Conservation (phyloP, 1,139 yeast species). For the Pneumocystis canis region DNA sequence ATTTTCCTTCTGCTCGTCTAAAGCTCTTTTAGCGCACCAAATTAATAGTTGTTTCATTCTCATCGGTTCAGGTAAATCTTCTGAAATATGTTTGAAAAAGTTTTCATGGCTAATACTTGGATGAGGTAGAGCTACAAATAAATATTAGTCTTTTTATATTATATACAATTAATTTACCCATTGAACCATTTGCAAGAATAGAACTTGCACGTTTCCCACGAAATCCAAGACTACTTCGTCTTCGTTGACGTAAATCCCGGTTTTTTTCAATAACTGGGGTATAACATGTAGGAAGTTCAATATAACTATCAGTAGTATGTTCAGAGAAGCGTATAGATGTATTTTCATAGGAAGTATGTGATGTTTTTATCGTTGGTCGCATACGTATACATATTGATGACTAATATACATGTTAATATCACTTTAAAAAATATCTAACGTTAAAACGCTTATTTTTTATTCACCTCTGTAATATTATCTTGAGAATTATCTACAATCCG, state of each 20-base stretch:
- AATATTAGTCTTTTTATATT: background rate
- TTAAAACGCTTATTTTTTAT: too few relatives aligned
- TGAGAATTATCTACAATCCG: background rate
- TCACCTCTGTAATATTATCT: background rate
- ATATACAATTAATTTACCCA: slow-evolving; percentile 9
- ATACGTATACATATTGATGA: too few relatives aligned
- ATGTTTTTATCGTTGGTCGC: background rate
- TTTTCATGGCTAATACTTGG: slow-evolving; percentile 42
- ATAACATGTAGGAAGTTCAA: slow-evolving; percentile 29
- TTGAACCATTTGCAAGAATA: slow-evolving; percentile 51
- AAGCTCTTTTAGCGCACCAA: slow-evolving; percentile 50
- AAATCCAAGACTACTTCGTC: slow-evolving; percentile 23
- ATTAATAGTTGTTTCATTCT: slow-evolving; percentile 53
- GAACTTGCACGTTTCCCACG: slow-evolving; percentile 65
- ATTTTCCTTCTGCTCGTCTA: slow-evolving; percentile 24
- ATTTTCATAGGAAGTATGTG: background rate
- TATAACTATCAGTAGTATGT: slow-evolving; percentile 9
- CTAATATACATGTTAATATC: too few relatives aligned
- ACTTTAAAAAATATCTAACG: too few relatives aligned
- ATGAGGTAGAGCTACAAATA: slow-evolving; percentile 43
- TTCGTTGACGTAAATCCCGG: slow-evolving; percentile 23
- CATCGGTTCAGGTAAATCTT: slow-evolving; percentile 54
- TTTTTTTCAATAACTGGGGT: slow-evolving; percentile 31
- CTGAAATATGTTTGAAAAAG: slow-evolving; percentile 49
- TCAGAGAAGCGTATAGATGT: slow-evolving; percentile 1